A percentile compares a stretch with the other conserved stretches of the same genome.
phyloP scores from a whole-genome alignment of 2,329 filamentous ascomycete species.

The Stagonosporopsis rhizophila region DNA sequence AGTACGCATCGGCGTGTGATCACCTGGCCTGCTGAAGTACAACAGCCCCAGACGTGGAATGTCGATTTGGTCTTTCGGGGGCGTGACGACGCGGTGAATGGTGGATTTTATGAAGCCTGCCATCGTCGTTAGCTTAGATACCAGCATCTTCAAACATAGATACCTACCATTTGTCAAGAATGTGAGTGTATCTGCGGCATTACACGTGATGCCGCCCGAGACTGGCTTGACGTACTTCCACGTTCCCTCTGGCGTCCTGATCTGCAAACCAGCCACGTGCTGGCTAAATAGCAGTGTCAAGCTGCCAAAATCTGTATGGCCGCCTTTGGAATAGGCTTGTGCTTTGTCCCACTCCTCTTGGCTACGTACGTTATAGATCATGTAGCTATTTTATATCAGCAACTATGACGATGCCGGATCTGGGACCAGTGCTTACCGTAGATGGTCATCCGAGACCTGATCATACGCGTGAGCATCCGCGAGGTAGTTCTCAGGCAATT shows the following conservation, averaged over 20 bases:
- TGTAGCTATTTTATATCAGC: slow-evolving; percentile 11
- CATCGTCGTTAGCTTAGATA: neutral
- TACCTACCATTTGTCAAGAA: slow-evolving; percentile 46
- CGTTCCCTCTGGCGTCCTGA: slow-evolving; percentile 43
- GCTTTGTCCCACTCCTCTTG: slow-evolving; percentile 43
- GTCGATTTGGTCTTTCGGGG: slow-evolving; percentile 57
- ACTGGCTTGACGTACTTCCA: slow-evolving; percentile 53
- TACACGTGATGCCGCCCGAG: slow-evolving; percentile 49
- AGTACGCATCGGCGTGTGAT: slow-evolving; percentile 40
- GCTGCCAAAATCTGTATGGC: slow-evolving; percentile 64
- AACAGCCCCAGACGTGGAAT: slow-evolving; percentile 47
- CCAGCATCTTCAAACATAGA: neutral
- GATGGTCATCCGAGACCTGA: slow-evolving; percentile 22
- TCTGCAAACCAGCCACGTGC: slow-evolving; percentile 64
- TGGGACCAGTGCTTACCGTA: slow-evolving; percentile 5
- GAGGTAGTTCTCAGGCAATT: slow-evolving; percentile 28
- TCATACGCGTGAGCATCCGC: slow-evolving; percentile 27
- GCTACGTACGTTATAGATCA: slow-evolving; percentile 29
- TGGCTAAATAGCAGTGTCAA: slow-evolving; percentile 65
- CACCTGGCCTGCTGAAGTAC: slow-evolving; percentile 31
- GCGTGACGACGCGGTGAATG: slow-evolving; percentile 58
- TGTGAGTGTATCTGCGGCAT: slow-evolving; percentile 49
- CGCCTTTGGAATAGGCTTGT: slow-evolving; percentile 47
- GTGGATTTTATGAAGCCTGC: slow-evolving; percentile 55
- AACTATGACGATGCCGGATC: neutral